Evolutionary conservation across 1,139 yeast species (phyloP).

Genomic region (Debaryomycetaceae sp.): DNA sequence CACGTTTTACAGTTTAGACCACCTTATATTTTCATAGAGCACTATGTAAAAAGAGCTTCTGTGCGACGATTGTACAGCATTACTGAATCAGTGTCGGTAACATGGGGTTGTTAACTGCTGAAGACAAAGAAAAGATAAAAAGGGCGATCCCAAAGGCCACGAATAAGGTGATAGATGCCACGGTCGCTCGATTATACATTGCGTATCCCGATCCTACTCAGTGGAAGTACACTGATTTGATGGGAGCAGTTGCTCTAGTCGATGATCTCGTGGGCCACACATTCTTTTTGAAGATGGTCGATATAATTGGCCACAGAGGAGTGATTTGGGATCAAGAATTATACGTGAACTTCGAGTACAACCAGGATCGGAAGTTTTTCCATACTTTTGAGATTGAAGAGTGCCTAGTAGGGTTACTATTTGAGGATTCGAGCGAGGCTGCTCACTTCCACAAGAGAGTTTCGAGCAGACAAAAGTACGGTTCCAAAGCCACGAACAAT

Average conservation of each 20-base stretch:
- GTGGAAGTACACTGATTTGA: constrained; percentile 86
- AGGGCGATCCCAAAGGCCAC: constrained; percentile 84
- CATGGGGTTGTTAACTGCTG: constrained; percentile 62
- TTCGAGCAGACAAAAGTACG: constrained; percentile 72
- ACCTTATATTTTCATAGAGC: not conserved
- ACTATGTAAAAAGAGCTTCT: not conserved
- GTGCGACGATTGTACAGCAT: not conserved
- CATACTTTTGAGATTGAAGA: constrained; percentile 93
- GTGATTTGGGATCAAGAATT: constrained; percentile 97
- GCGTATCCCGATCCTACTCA: constrained; percentile 80
- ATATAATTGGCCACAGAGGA: constrained; percentile 75
- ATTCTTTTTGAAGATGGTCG: constrained; percentile 84
- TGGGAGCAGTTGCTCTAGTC: constrained; percentile 83
- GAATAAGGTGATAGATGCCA: constrained; percentile 85
- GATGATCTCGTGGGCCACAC: constrained; percentile 95
- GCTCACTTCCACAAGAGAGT: constrained; percentile 78
- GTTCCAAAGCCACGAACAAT: constrained; percentile 76
- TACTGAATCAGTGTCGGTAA: not conserved
- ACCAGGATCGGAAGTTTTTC: constrained; percentile 91
- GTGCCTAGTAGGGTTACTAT: constrained; percentile 81
- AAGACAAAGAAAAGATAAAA: constrained; percentile 84
- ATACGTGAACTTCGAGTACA: constrained; percentile 80
- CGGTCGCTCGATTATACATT: constrained; percentile 83
- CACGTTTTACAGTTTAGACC: not conserved
- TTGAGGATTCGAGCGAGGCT: constrained; percentile 89